Evolutionary conservation across 495 filamentous ascomycete species (phyloP), one percentile per base, ranked within the genome.

Genomic region (Annulohypoxylon nitens): DNA sequence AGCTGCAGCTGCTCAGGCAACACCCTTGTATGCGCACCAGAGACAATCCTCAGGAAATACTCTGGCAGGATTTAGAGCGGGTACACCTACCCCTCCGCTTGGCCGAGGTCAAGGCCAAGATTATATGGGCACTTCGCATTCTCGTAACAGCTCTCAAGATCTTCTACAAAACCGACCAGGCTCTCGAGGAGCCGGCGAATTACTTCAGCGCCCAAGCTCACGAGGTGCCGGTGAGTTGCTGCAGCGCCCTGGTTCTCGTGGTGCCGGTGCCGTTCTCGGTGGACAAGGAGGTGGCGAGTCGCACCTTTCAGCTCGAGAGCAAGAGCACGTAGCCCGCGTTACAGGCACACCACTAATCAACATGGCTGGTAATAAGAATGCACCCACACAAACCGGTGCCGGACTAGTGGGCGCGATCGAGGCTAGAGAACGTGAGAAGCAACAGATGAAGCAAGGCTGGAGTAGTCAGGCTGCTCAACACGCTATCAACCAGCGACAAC

Each of bases 221-320:
- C 75, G 76, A 50, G 77, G 76, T n/a, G 70, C 79, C 20, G 68
- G 65, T 8, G 76, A 73, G 23, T 34, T 78, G 16, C 64, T 78
- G 1, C 71, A 77, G 34, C 68, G 77, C 12, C 77, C 77, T 11
- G 74, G 76, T 5, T 77, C 76, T 18, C 70, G 72, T 7, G 70
- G 78, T 48, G 70, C 79, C n/a, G 75, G 77, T 69, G 78, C 73
- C 0, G 75, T 79, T 30, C 64, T 79, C 14, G 77, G 77, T 75
- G 18, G 71, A 50, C 64, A 82, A 79, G 74, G 81, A 65, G n/a
- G 75, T 76, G 39, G 67, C 66, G 61, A 84, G n/a, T 85, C 84
- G 2, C 88, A 91, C 63, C 87, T 97, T 18, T 95, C 94, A 14
- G 95, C 95, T n/a, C 91, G 93, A 7, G 95, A 98, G 79, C 95